Conservation (phyloP, 306 rosid genomes). For the Vigna angularis region DNA sequence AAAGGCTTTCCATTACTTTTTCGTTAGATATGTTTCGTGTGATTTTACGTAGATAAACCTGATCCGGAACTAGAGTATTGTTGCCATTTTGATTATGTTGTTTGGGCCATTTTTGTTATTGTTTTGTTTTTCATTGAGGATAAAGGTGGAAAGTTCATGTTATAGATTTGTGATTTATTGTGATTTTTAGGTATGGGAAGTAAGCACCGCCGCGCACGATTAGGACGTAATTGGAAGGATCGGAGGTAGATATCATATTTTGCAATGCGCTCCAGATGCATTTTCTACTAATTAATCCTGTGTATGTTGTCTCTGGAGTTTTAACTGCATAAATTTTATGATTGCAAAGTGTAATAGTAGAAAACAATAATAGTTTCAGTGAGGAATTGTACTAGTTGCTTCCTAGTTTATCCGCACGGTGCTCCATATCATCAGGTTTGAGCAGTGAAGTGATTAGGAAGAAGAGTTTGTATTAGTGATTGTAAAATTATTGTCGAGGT, state of each 20-base stretch:
- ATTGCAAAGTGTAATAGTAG: background rate
- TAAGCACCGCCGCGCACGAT: background rate
- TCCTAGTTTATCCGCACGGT: background rate
- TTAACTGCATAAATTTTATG: background rate
- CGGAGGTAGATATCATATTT: conserved; percentile 5
- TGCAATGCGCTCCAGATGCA: conserved; percentile 6
- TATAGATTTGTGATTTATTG: background rate
- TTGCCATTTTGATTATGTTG: background rate
- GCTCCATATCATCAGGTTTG: background rate
- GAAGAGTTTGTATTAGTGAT: conserved; percentile 12
- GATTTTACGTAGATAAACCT: conserved; percentile 17
- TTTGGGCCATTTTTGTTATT: background rate
- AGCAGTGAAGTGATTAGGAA: conserved; percentile 8
- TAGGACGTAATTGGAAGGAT: conserved; percentile 10
- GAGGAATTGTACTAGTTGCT: conserved; percentile 15
- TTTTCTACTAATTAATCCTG: conserved; percentile 5
- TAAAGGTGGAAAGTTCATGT: background rate
- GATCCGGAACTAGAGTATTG: conserved; percentile 12
- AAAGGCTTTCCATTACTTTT: background rate
- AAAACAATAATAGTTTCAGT: background rate
- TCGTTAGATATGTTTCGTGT: conserved; percentile 2
- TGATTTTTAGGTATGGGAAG: background rate
- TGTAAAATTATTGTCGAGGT: conserved; percentile 7
- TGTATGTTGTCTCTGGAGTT: background rate
- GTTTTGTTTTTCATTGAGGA: background rate